Evolutionary conservation across 768 basidiomycete genomes (phyloP).

Genomic region (Boletus sp.): DNA sequence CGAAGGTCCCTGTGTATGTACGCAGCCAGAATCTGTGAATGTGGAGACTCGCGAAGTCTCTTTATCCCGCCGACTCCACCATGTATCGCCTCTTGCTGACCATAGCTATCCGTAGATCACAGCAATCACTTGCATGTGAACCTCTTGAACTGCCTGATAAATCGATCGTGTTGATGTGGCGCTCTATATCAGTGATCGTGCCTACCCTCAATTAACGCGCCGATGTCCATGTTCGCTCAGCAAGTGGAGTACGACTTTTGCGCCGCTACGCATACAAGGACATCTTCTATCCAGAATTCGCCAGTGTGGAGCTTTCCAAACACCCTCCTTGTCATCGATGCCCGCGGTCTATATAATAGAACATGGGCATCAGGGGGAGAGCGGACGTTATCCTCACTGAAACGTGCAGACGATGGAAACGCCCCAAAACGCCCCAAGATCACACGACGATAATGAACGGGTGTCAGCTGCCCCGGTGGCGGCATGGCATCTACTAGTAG

Average conservation of each 20-base stretch:
- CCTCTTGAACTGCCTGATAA: constrained; percentile 3
- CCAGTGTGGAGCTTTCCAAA: constrained; percentile 2
- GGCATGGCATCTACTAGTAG: not conserved
- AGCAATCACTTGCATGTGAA: not conserved
- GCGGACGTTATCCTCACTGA: not conserved
- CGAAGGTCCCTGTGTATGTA: not conserved
- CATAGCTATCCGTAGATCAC: not conserved
- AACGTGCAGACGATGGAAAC: not conserved
- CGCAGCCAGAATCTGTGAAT: not conserved
- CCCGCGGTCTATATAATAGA: not conserved
- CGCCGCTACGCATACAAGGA: not conserved
- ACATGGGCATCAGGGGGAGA: not conserved
- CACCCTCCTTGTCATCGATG: constrained; percentile 2
- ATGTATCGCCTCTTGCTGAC: not conserved
- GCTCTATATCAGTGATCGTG: not conserved
- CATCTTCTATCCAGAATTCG: not conserved
- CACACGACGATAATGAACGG: not conserved
- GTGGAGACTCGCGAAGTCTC: not conserved
- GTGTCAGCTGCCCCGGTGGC: not conserved
- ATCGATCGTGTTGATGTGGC: not conserved
- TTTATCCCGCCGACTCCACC: constrained; percentile 5
- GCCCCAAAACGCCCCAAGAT: not conserved
- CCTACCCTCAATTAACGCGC: not conserved
- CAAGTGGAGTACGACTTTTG: not conserved
- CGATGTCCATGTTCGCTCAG: not conserved